Base-by-base conservation (phyloP, 2,329 filamentous ascomycete species). In the Aspergillus glaucus region DNA sequence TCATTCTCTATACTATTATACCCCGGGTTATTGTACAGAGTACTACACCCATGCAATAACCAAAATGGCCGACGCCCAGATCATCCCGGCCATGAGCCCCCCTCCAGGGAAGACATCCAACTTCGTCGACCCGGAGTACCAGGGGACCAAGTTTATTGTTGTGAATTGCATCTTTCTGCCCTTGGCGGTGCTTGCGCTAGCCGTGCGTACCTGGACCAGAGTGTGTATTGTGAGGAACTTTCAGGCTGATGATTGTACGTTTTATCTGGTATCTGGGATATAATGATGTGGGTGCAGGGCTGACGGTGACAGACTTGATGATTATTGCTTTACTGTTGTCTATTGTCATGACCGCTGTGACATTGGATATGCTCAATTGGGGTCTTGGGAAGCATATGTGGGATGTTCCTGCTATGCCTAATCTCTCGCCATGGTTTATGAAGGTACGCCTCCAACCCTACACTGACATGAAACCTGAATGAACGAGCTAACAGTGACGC, bases 361-460 rank as follows among this genome's bases (percentile, higher is more conserved):
- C 12, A 7, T 22, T 39, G 6, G n/a, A 28, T 43, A 61, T 58
- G 14, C 58, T 15, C 43, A 56, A 62, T 28, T 62, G 53, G 48
- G 62, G 62, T 15, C 52, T 64, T 3, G 59, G 54, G 17, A 57
- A 51, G 22, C 62, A 64, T 45, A 60, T 63, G 55, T 64, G 62
- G 62, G 56, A 64, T 55, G 56, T 63, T 1, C 55, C 54, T 5
- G 34, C 34, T 17, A 8, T 54, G 12, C 32, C 15, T 8, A 22
- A 51, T 10, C 34, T 61, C 15, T 57, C 57, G n/a, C 60, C 60
- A 4, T 42, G 21, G 43, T 62, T 62, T 26, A 42, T 57, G 19
- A 59, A 58, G 55, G 60, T 62, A 49, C 2, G 49, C 15, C 5
- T 12, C 9, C 10, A 5, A 9, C 26, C 10, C 26, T 30, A 30